phyloP scores from a whole-genome alignment of 164 flowering plant genomes.

The Liquidambar formosana region DNA sequence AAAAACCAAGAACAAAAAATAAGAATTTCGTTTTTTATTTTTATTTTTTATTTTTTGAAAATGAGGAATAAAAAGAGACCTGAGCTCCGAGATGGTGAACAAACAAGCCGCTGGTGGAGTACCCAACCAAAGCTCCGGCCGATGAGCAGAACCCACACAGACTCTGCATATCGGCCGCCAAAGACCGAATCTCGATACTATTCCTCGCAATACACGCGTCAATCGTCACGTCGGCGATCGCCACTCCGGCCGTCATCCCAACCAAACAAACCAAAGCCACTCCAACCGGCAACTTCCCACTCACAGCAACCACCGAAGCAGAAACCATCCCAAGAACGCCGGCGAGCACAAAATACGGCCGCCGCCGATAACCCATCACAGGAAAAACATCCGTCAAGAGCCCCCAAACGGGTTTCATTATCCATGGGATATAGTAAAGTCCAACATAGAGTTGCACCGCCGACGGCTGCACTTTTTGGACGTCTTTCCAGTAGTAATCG shows the following conservation, averaged over 20 bases:
- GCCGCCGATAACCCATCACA: conserved; percentile 49
- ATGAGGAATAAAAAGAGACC: conserved; percentile 28
- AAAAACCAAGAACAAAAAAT: no score
- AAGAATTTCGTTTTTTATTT: no score
- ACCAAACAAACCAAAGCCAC: conserved; percentile 51
- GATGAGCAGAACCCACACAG: conserved; percentile 65
- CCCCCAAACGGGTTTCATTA: conserved; percentile 80
- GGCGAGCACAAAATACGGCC: conserved; percentile 58
- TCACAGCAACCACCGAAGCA: conserved; percentile 36
- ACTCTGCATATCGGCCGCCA: conserved; percentile 78
- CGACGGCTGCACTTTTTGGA: conserved; percentile 72
- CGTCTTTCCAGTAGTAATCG: conserved; percentile 87
- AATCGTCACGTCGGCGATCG: conserved; percentile 68
- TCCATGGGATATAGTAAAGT: conserved; percentile 66
- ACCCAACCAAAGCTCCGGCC: conserved; percentile 69
- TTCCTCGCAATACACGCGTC: conserved; percentile 75
- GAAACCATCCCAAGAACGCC: conserved; percentile 55
- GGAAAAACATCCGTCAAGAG: conserved; percentile 65
- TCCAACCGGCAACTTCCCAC: conserved; percentile 31
- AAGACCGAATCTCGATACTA: conserved; percentile 49
- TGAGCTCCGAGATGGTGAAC: conserved; percentile 71
- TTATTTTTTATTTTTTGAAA: no score
- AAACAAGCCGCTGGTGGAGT: conserved; percentile 57
- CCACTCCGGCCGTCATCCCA: conserved; percentile 51
- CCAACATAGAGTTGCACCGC: conserved; percentile 60